phyloP scores from a whole-genome alignment of 2,329 filamentous ascomycete genomes.

The Penicillium sp. region DNA sequence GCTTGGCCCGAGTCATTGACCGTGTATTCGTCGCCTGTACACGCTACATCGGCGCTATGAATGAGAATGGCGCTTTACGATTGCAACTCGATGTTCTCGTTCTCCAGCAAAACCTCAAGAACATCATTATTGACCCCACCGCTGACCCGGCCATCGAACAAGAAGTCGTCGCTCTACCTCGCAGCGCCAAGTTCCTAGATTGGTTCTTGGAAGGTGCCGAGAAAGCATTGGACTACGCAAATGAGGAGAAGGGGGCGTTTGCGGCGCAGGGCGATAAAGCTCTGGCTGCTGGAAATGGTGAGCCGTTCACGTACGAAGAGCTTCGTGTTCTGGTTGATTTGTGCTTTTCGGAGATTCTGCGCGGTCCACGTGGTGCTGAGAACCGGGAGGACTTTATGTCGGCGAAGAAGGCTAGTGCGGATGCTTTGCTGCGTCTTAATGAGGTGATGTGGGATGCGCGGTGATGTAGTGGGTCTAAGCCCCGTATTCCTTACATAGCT shows the following conservation, averaged over 20 bases:
- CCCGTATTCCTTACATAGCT: background rate
- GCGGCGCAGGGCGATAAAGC: slow-evolving; percentile 36
- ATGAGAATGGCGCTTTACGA: slow-evolving; percentile 75
- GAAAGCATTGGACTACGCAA: slow-evolving; percentile 46
- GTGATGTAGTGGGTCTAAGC: slow-evolving; percentile 9
- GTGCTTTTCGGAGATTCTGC: slow-evolving; percentile 47
- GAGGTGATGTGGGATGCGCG: slow-evolving; percentile 52
- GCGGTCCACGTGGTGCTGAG: slow-evolving; percentile 41
- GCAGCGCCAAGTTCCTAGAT: slow-evolving; percentile 48
- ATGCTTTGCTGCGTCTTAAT: slow-evolving; percentile 46
- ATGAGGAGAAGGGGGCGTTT: slow-evolving; percentile 45
- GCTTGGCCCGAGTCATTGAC: slow-evolving; percentile 77
- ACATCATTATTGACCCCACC: slow-evolving; percentile 60
- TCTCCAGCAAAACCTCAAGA: slow-evolving; percentile 94
- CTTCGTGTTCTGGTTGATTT: slow-evolving; percentile 47
- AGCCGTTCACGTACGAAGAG: slow-evolving; percentile 49
- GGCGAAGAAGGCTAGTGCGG: slow-evolving; percentile 47
- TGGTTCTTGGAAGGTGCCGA: slow-evolving; percentile 51
- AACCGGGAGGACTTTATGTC: slow-evolving; percentile 49
- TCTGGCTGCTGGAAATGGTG: slow-evolving; percentile 39
- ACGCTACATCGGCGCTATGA: slow-evolving; percentile 75
- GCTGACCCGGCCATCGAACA: slow-evolving; percentile 14
- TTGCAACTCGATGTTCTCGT: slow-evolving; percentile 95
- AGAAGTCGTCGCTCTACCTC: slow-evolving; percentile 44
- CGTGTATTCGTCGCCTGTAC: slow-evolving; percentile 73